Evolutionary conservation across 31 red algal species (phyloP).

Genomic region (Endocladia muricata): DNA sequence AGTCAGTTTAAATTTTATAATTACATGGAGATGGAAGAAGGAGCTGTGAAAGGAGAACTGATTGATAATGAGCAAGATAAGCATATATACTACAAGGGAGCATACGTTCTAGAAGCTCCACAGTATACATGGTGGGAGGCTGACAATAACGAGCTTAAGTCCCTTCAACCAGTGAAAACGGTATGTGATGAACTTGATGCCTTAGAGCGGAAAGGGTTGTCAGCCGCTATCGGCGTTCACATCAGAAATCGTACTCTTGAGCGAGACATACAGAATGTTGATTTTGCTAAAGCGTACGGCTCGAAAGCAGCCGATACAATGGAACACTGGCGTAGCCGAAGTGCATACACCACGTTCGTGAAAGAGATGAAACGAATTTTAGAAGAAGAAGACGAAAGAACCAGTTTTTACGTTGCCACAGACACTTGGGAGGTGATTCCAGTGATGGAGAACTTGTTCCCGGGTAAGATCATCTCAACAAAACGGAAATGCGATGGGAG

Average conservation of each 20-base stretch:
- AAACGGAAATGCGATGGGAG: conserved; percentile 65
- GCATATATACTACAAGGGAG: conserved; percentile 76
- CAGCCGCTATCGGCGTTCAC: conserved; percentile 62
- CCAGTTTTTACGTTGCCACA: conserved; percentile 73
- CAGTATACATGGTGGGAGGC: conserved; percentile 62
- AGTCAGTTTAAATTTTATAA: conserved; percentile 60
- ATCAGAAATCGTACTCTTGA: conserved; percentile 70
- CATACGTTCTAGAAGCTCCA: conserved; percentile 71
- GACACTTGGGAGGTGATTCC: conserved; percentile 65
- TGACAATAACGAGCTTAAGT: conserved; percentile 45
- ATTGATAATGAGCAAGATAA: conserved; percentile 51
- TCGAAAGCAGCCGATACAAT: conserved; percentile 34
- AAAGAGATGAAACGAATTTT: conserved; percentile 64
- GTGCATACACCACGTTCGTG: conserved; percentile 53
- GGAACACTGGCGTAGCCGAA: conserved; percentile 67
- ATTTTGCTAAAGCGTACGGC: conserved; percentile 69
- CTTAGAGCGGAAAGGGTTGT: conserved; percentile 27
- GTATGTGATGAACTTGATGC: conserved; percentile 15
- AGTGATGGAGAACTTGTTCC: conserved; percentile 56
- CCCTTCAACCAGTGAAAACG: conserved; percentile 48
- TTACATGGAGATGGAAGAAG: conserved; percentile 80
- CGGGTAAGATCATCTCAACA: conserved; percentile 59
- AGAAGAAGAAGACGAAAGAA: conserved; percentile 33
- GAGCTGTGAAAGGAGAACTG: conserved; percentile 38
- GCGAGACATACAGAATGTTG: conserved; percentile 69